phyloP scores from a whole-genome alignment of 441 rosid species.

The Syzygium malaccense region DNA sequence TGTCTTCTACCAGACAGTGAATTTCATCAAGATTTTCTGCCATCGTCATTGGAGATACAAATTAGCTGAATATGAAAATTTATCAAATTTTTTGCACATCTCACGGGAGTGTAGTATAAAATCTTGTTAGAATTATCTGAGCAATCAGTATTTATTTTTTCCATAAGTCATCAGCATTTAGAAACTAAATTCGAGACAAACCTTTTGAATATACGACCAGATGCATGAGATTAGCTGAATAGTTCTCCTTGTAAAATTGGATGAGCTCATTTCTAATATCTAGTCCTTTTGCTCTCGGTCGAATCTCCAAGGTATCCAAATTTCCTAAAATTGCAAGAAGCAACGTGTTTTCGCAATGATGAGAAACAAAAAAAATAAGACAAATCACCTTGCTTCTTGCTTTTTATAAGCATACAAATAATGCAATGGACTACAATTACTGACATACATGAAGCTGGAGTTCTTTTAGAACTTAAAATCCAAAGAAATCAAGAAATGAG shows the following conservation, averaged over 20 bases:
- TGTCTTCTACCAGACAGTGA: constrained; percentile 53
- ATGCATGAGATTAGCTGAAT: constrained; percentile 93
- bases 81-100: background rate
- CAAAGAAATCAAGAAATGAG: background rate
- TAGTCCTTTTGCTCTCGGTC: constrained; percentile 69
- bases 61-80: background rate
- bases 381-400: background rate
- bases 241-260: constrained; percentile 66
- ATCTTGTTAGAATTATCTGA: background rate
- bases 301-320: constrained; percentile 80
- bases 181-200: constrained; percentile 15
- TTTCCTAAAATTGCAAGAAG: constrained; percentile 43
- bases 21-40: constrained; percentile 72
- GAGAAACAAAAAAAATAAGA: background rate
- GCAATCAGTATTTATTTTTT: background rate
- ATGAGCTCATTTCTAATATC: constrained; percentile 77
- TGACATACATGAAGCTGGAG: background rate
- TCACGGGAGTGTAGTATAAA: background rate
- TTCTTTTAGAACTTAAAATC: background rate
- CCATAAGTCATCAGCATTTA: background rate
- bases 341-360: background rate
- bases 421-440: background rate
- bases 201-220: constrained; percentile 81
- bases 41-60: background rate
- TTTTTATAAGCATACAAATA: background rate